phyloP scores from a whole-genome alignment of 2,329 filamentous ascomycete species.

The Chalaropsis ovoidea region DNA sequence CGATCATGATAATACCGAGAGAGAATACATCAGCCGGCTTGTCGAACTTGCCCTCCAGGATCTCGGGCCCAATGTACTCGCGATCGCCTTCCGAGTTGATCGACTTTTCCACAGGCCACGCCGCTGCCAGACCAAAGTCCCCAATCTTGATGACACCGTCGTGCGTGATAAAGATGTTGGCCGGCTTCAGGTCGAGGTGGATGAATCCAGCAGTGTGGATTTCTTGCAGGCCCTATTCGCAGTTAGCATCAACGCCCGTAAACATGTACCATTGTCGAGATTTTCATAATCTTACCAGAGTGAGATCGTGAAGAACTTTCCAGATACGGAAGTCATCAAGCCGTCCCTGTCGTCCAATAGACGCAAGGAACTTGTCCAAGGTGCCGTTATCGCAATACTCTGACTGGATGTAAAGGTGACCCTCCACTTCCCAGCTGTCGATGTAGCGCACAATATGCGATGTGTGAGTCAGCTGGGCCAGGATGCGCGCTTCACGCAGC shows the following conservation, averaged over 20 bases:
- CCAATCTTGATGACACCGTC: constrained; percentile 76
- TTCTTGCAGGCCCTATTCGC: constrained; percentile 64
- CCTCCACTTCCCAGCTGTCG: constrained; percentile 77
- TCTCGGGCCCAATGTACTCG: constrained; percentile 91
- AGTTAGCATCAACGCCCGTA: no score
- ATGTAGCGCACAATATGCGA: constrained; percentile 80
- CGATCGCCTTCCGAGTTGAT: constrained; percentile 91
- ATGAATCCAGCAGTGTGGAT: constrained; percentile 84
- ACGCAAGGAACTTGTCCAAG: constrained; percentile 72
- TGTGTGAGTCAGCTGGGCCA: constrained; percentile 64
- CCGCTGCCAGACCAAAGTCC: constrained; percentile 73
- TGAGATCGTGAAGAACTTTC: constrained; percentile 87
- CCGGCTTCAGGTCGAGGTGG: constrained; percentile 75
- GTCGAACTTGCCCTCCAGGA: constrained; percentile 74
- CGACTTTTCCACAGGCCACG: constrained; percentile 63
- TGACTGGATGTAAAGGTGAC: constrained; percentile 89
- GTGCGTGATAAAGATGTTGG: constrained; percentile 72
- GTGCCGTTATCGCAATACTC: constrained; percentile 95
- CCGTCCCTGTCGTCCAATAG: constrained; percentile 70
- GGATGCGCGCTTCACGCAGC: constrained; percentile 69
- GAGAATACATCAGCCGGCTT: constrained; percentile 91
- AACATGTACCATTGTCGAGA: not conserved
- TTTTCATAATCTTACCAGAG: constrained; percentile 52
- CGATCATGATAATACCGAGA: constrained; percentile 84
- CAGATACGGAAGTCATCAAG: constrained; percentile 97